Evolutionary conservation across 1,284 basidiomycete species (phyloP), one percentile per base, ranked within the genome.

Genomic region (Moniliella sp.): DNA sequence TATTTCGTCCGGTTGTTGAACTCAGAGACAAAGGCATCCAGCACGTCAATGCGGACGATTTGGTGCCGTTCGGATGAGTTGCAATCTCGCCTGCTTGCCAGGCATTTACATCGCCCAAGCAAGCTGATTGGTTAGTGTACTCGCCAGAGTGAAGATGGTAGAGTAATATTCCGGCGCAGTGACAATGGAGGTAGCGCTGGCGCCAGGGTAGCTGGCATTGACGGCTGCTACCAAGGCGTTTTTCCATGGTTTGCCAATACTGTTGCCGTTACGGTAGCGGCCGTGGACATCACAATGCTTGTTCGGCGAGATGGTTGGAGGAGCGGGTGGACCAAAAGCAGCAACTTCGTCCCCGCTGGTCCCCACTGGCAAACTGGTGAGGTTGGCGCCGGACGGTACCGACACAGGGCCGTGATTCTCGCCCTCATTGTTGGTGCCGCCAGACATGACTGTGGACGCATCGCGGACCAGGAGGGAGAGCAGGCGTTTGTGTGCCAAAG

Each of bases 41-140:
- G 39, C 4, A 45, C 36, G 21, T 50, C 47, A 10, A 39, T 4
- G 45, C 41, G n/a, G 42, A 46, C 7, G 31, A 25, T 10, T 12
- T 26, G 4, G 31, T 14, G 11, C 15, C 23, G 3, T 32, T 32
- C 23, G 31, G 31, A 12, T 35, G 34, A n/a, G 34, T 35, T n/a
- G 34, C 34, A 10, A 29, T 12, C 23, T 36, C 34, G 14, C 34
- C 34, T 17, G 29, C 34, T 18, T 36, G 34, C 34, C 34, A 36
- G 8, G 28, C 29, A 21, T 36, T 36, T 7, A 36, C 29, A 14
- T 36, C 34, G 14, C 14, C 29, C 34, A 29, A 36, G 21, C n/a
- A 29, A 10, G 32, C 23, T 15, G 25, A 14, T 1, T 19, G 25
- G 4, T 32, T 13, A 9, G n/a, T 21, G 15, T 31, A 31, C 28